Evolutionary conservation across 176 grass and related monocot species (phyloP), one percentile per base, ranked within the genome.

Genomic region (Avena sativa): DNA sequence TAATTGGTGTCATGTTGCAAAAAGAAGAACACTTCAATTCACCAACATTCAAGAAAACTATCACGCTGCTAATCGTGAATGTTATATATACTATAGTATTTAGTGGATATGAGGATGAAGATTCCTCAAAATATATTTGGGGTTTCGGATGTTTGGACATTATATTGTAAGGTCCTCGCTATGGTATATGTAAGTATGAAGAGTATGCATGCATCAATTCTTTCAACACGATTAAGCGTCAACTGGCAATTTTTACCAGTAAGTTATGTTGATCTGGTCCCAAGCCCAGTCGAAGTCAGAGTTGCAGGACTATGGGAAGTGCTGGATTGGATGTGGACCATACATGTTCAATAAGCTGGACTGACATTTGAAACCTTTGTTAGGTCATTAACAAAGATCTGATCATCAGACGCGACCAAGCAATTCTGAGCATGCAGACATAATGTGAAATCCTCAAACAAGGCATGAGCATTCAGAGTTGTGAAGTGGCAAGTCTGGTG

Each of bases 101-200:
- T 16, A 62, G 26, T 82, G 53, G 74, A 80, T 32, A 44, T 58
- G 4, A 79, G 43, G 65, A 52, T 89, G 56, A 66, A 47, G 11
- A 82, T n/a, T 49, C 23, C 47, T 85, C 9, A 26, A 76, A 71
- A 49, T 81, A 40, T 20, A 36, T 12, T 12, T 19, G 40, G 19
- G 19, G 56, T 86, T 81, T 76, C 26, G 40, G 85, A 81, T 20
- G 25, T 68, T 89, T 85, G 28, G 32, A 26, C 50, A 81, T 48
- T 76, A 40, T 32, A 47, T 21, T 34, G 20, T 86, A 43, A 44
- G 53, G 19, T 61, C 1, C 70, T 30, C 52, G 34, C 8, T 38
- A 66, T 1, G 12, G 12, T 74, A 72, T 49, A 72, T 43, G 64
- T 50, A 10, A 32, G 30, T 32, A 32, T 32, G 30, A 2, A 32